Conservation (phyloP, 306 rosid species). For the Quercus aquifolioides region DNA sequence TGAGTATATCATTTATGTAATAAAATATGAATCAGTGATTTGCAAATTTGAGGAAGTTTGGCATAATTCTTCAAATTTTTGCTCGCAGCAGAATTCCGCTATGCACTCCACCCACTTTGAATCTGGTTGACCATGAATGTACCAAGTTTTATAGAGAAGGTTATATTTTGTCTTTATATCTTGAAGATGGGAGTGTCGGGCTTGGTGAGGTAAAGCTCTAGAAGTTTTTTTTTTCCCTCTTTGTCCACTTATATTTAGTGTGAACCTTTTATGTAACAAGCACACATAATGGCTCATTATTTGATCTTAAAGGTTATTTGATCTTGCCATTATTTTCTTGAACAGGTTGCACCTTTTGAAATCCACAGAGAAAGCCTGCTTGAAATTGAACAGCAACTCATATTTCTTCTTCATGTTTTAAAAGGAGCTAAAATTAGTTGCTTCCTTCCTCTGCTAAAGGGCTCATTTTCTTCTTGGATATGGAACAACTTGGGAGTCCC, state of each 20-base stretch:
- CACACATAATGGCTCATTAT: neutral
- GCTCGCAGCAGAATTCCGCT: constrained; percentile 61
- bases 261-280: neutral
- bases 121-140: constrained; percentile 25
- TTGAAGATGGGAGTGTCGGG: constrained; percentile 85
- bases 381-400: constrained; percentile 87
- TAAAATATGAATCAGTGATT: neutral
- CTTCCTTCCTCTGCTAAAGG: constrained; percentile 70
- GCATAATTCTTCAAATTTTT: neutral
- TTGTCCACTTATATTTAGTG: neutral
- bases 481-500: constrained; percentile 73
- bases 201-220: constrained; percentile 80
- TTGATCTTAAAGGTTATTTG: constrained; percentile 5
- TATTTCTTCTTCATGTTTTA: constrained; percentile 65
- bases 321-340: constrained; percentile 16
- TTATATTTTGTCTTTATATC: constrained; percentile 68
- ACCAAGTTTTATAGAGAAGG: constrained; percentile 69
- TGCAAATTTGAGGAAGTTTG: constrained; percentile 4
- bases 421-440: constrained; percentile 47
- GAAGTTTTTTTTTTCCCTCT: constrained; percentile 3
- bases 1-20: constrained; percentile 25
- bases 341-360: constrained; percentile 86
- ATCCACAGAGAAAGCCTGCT: constrained; percentile 59
- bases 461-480: constrained; percentile 85
- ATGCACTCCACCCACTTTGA: constrained; percentile 64